Percentiles rank a stretch among this genome's conserved stretches.
phyloP scores from a whole-genome alignment of 345 rosid genomes.

The Gynandropsis gynandra region DNA sequence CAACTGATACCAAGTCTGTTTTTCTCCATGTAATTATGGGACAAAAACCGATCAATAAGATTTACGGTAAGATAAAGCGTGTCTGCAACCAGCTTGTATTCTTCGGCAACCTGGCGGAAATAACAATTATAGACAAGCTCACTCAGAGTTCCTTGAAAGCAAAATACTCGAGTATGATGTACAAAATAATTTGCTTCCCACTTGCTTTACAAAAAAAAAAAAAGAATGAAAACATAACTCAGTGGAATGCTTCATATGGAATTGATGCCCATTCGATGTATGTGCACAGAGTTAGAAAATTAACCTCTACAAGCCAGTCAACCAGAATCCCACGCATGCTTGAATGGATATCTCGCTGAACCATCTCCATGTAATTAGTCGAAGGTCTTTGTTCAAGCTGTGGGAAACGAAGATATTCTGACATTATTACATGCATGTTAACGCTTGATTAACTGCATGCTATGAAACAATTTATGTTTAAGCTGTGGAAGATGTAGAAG shows the following conservation, averaged over 20 bases:
- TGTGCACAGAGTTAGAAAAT: slow-evolving; percentile 15
- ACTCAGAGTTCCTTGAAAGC: slow-evolving; percentile 10
- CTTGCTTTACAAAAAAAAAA: no score
- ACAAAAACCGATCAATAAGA: slow-evolving; percentile 66
- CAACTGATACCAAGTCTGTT: slow-evolving; percentile 73
- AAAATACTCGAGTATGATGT: no score
- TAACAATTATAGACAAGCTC: slow-evolving; percentile 12
- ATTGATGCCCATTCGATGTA: neutral
- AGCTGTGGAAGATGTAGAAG: slow-evolving; percentile 8
- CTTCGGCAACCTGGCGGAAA: slow-evolving; percentile 73
- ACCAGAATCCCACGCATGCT: slow-evolving; percentile 76
- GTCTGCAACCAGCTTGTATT: slow-evolving; percentile 71
- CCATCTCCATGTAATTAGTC: slow-evolving; percentile 56
- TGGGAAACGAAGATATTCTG: slow-evolving; percentile 9
- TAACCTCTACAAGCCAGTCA: slow-evolving; percentile 96
- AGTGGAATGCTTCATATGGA: neutral
- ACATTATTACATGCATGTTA: no score
- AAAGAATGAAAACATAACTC: no score
- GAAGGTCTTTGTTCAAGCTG: slow-evolving; percentile 82
- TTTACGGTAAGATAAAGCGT: slow-evolving; percentile 72
- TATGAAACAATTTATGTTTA: neutral
- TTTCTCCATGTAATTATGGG: slow-evolving; percentile 51
- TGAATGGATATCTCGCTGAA: slow-evolving; percentile 67
- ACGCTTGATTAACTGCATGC: neutral
- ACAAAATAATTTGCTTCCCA: no score